These are phyloP conservation scores for Scheffersomyces segobiensis DNA, from an alignment of 1,139 yeast species.

Conservation along the genomic window DNA sequence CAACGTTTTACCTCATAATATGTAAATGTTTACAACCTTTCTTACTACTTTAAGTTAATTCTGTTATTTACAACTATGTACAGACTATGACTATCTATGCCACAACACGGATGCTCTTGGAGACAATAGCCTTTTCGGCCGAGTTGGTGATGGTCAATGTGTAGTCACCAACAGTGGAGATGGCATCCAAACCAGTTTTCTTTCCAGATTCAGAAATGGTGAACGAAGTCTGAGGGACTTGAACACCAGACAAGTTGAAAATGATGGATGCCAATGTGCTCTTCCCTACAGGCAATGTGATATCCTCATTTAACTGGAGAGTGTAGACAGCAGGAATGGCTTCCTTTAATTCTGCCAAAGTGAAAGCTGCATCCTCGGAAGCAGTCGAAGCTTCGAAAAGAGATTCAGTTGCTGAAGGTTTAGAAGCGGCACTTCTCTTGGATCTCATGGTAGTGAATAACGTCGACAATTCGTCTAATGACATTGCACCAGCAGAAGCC, in stretches of 20 bases:
- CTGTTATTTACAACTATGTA: slow-evolving; percentile 12
- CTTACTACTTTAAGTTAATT: background rate
- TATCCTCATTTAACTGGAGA: slow-evolving; percentile 12
- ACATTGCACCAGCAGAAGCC: slow-evolving; percentile 26
- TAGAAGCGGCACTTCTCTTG: slow-evolving; percentile 5
- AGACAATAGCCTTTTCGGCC: slow-evolving; percentile 21
- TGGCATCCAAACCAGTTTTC: slow-evolving; percentile 17
- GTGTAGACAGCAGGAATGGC: slow-evolving; percentile 30
- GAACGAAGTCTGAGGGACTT: slow-evolving; percentile 27
- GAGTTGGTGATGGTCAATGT: slow-evolving; percentile 27
- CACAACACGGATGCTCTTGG: slow-evolving; percentile 11
- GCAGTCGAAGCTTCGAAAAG: slow-evolving; percentile 10
- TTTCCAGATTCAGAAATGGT: slow-evolving; percentile 15
- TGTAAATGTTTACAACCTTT: too few relatives aligned
- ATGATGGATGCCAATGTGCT: slow-evolving; percentile 23
- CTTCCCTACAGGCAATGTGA: slow-evolving; percentile 30
- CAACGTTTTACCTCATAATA: too few relatives aligned
- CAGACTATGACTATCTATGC: slow-evolving; percentile 11
- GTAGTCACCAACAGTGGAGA: slow-evolving; percentile 32
- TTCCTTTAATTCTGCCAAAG: slow-evolving; percentile 32
- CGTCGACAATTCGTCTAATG: slow-evolving; percentile 40
- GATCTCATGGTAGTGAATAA: slow-evolving; percentile 34
- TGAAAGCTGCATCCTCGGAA: slow-evolving; percentile 17
- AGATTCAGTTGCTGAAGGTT: slow-evolving; percentile 2
- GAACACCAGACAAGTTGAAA: slow-evolving; percentile 32